Conservation (phyloP, 495 filamentous ascomycete species). For the Chaetomium fimeti region DNA sequence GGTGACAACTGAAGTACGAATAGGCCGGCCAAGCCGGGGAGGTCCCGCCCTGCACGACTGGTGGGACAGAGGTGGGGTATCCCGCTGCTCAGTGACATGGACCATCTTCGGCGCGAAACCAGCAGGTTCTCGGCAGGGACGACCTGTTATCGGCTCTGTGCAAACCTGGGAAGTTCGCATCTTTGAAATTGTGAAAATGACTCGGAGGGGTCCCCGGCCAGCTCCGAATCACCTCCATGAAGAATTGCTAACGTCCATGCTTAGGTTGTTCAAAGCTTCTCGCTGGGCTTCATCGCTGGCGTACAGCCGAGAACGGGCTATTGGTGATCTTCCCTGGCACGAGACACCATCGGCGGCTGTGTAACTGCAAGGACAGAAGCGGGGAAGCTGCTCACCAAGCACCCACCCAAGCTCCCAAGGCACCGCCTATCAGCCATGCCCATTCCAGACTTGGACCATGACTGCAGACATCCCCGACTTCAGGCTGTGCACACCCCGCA, state of each 20-base stretch:
- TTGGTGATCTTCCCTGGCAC: constrained; percentile 1
- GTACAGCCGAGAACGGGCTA: neutral
- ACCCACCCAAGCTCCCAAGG: neutral
- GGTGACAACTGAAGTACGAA: constrained; percentile 2
- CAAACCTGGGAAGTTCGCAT: no score
- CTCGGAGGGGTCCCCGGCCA: no score
- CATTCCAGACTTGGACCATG: no score
- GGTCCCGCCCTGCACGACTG: constrained; percentile 1
- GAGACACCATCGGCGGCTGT: constrained; percentile 5
- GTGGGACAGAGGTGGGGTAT: constrained; percentile 14
- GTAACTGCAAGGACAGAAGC: constrained; percentile 4
- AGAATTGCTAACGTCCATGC: neutral
- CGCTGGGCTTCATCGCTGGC: neutral
- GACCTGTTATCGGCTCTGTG: neutral
- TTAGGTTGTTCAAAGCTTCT: neutral
- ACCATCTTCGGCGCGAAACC: constrained; percentile 3
- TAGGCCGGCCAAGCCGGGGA: neutral
- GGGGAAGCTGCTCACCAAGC: neutral
- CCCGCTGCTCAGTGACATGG: constrained; percentile 8
- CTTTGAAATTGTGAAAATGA: no score
- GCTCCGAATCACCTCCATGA: no score
- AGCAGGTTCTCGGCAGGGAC: neutral
- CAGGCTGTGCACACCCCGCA: no score
- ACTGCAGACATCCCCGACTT: no score
- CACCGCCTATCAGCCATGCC: neutral